A percentile compares a stretch with the other conserved stretches of the same genome.
Evolutionary conservation across 2,329 filamentous ascomycete genomes (phyloP).

Genomic region (Pseudocercospora eumusae): DNA sequence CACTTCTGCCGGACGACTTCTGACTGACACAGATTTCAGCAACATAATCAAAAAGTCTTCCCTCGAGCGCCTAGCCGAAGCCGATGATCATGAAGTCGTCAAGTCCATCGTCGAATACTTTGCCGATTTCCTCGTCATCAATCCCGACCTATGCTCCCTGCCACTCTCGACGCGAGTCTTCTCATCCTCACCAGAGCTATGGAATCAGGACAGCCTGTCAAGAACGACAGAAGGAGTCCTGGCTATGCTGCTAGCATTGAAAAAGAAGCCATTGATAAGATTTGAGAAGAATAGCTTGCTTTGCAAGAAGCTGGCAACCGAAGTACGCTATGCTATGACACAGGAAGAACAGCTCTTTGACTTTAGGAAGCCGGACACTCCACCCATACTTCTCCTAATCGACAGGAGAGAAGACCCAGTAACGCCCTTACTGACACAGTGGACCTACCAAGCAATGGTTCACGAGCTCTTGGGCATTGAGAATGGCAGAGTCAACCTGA

Average conservation of each 20-base stretch:
- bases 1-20: slow-evolving; percentile 29
- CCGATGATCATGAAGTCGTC: slow-evolving; percentile 96
- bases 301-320: slow-evolving; percentile 88
- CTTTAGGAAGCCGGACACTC: slow-evolving; percentile 91
- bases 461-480: slow-evolving; percentile 92
- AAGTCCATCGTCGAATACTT: slow-evolving; percentile 94
- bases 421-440: slow-evolving; percentile 90
- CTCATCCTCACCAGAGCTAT: slow-evolving; percentile 66
- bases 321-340: slow-evolving; percentile 87
- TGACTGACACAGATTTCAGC: slow-evolving; percentile 70
- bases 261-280: slow-evolving; percentile 93
- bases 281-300: slow-evolving; percentile 89
- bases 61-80: slow-evolving; percentile 88
- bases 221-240: slow-evolving; percentile 84
- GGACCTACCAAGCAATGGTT: slow-evolving; percentile 99
- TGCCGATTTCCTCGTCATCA: slow-evolving; percentile 92
- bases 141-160: slow-evolving; percentile 69
- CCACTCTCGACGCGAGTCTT: slow-evolving; percentile 37
- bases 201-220: slow-evolving; percentile 87
- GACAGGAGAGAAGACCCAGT: slow-evolving; percentile 93
- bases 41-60: slow-evolving; percentile 97
- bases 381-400: slow-evolving; percentile 85
- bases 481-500: slow-evolving; percentile 90
- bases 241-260: slow-evolving; percentile 80
- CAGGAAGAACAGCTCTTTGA: slow-evolving; percentile 97